Evolutionary conservation across 1,284 basidiomycete genomes (phyloP), one percentile per base, ranked within the genome.

Genomic region (Cutaneotrichosporon sp.): DNA sequence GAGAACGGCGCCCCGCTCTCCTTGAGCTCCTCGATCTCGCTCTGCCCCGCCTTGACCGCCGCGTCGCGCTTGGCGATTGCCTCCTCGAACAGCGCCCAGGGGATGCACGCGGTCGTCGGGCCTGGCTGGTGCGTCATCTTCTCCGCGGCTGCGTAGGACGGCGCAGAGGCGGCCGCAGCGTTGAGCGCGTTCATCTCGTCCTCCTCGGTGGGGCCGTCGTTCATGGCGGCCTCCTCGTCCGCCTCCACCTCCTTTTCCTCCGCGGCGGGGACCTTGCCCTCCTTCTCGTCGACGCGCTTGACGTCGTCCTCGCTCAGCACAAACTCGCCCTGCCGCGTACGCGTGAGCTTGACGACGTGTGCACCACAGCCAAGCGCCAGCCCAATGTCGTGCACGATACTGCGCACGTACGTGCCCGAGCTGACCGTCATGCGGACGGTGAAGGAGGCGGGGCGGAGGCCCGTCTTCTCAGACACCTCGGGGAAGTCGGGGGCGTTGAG

Each of bases 361-460:
- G 92, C 94, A 4, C 90, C 90, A 46, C 89, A 91, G 2, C 87
- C 90, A 24, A 97, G 77, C 1, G 87, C 86, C 66, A 88, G 86
- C 9, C 89, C 91, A 22, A 97, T 84, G 76, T 97, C 94, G 75
- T 97, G 92, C 50, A 93, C 89, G 67, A 97, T 88, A 2, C 89
- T 91, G 54, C 94, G 88, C 51, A 97, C 93, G 72, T 97, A 97
- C n/a, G 94, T 97, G 25, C 94, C 94, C n/a, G 90, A 90, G 18
- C 91, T 92, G 9, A 97, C 95, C 61, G 84, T 89, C 92, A 97
- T 95, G 59, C 85, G 85, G 64, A 97, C 81, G 11, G 89, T 88
- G 76, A 97, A 95, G n/a, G 88, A 88, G 0, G 88, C 84, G 1
- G 93, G 90, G 16, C 73, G 68, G 45, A 72, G 56, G 14, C 70